Evolutionary conservation across 1,284 basidiomycete species (phyloP).

Genomic region (Rhizoctonia solani): DNA sequence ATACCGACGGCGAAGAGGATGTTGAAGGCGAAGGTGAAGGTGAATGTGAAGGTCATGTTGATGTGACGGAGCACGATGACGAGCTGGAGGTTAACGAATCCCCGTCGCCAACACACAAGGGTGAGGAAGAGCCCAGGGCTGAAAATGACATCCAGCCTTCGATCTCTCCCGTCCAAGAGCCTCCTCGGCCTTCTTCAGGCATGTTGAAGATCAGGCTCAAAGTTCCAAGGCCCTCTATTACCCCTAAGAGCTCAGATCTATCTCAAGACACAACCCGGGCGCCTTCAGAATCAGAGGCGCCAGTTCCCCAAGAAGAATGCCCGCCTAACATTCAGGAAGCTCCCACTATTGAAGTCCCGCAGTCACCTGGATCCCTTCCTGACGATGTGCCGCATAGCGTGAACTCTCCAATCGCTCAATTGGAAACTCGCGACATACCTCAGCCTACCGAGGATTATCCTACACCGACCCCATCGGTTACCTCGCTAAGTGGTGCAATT

Average conservation of each 20-base stretch:
- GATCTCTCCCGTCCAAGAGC: neutral
- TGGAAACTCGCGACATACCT: neutral
- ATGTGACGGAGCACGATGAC: neutral
- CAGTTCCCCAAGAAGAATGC: neutral
- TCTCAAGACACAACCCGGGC: conserved; percentile 20
- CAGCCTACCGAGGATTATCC: neutral
- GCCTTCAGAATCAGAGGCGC: neutral
- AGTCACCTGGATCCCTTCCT: neutral
- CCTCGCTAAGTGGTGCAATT: neutral
- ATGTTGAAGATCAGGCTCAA: conserved; percentile 27
- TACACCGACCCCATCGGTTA: neutral
- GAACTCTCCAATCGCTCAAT: neutral
- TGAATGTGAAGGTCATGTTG: too few species aligned
- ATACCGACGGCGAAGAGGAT: conserved; percentile 25
- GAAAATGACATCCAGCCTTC: neutral
- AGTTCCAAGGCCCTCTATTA: conserved; percentile 1
- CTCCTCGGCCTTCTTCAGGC: conserved; percentile 15
- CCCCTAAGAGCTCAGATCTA: conserved; percentile 9
- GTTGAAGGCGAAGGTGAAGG: conserved; percentile 2
- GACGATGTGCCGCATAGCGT: neutral
- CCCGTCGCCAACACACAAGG: neutral
- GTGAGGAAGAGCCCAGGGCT: neutral
- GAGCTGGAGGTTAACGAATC: conserved; percentile 1
- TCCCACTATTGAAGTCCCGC: neutral
- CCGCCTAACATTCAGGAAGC: neutral